A percentile compares a stretch with the other conserved stretches of the same genome.
Evolutionary conservation across 441 rosid species (phyloP).

Genomic region (Pelargonium myrrhifolium): DNA sequence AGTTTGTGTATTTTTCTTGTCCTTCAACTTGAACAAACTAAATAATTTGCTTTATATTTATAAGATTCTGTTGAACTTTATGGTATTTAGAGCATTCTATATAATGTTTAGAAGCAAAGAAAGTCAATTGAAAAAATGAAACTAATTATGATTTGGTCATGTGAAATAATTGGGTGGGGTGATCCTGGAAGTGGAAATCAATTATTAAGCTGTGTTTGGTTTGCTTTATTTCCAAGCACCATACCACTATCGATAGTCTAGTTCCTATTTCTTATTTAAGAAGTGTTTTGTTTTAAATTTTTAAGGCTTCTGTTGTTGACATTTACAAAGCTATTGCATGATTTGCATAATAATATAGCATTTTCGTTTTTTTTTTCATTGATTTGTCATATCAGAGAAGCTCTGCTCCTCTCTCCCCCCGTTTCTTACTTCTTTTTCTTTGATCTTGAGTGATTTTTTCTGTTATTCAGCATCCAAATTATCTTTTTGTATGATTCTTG

Average conservation of each 20-base stretch:
- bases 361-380: no score
- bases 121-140: neutral
- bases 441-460: no score
- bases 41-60: no score
- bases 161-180: neutral
- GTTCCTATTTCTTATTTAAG: neutral
- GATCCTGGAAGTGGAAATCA: neutral
- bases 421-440: no score
- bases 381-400: no score
- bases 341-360: no score
- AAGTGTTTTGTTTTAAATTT: neutral
- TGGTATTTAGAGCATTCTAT: neutral
- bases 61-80: no score
- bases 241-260: neutral
- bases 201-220: neutral
- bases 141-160: neutral
- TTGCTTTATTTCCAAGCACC: neutral
- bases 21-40: no score
- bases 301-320: neutral
- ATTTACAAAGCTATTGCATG: no score
- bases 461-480: no score
- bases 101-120: neutral
- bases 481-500: neutral
- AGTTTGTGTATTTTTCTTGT: neutral
- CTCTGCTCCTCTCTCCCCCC: no score